Evolutionary conservation across 177 flowering plant species (phyloP).

Genomic region (Vitis hybrid): DNA sequence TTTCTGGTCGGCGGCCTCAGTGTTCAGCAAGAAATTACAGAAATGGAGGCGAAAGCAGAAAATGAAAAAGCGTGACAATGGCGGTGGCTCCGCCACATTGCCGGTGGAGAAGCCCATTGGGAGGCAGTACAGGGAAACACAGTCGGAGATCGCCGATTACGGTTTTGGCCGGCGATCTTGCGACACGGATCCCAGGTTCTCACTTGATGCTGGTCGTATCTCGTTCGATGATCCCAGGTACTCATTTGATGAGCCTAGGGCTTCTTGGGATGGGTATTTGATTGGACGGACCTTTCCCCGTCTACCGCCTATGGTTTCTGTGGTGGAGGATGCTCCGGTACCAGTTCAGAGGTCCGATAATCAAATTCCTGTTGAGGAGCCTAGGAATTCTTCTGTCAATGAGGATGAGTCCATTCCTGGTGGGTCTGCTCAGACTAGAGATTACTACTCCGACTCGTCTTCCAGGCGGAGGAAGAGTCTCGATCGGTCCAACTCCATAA

Average conservation of each 20-base stretch:
- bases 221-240: slow-evolving; percentile 57
- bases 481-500: slow-evolving; percentile 67
- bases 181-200: slow-evolving; percentile 52
- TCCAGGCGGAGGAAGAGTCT: slow-evolving; percentile 67
- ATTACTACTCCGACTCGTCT: slow-evolving; percentile 78
- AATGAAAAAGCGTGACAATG: slow-evolving; percentile 45
- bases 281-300: slow-evolving; percentile 38
- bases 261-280: slow-evolving; percentile 74
- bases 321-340: slow-evolving; percentile 50
- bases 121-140: slow-evolving; percentile 52
- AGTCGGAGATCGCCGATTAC: slow-evolving; percentile 61
- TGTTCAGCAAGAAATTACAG: slow-evolving; percentile 77
- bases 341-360: slow-evolving; percentile 49
- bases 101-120: slow-evolving; percentile 60
- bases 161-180: slow-evolving; percentile 56
- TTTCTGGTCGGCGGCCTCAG: slow-evolving; percentile 83
- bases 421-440: slow-evolving; percentile 80
- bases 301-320: slow-evolving; percentile 51
- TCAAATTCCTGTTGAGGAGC: slow-evolving; percentile 79
- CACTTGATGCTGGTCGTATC: slow-evolving; percentile 49
- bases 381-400: slow-evolving; percentile 25
- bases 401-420: slow-evolving; percentile 63
- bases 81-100: slow-evolving; percentile 36
- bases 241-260: slow-evolving; percentile 68
- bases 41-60: slow-evolving; percentile 88